Base-by-base conservation (phyloP, 2,329 filamentous ascomycete genomes). In the Cercospora beticola region DNA sequence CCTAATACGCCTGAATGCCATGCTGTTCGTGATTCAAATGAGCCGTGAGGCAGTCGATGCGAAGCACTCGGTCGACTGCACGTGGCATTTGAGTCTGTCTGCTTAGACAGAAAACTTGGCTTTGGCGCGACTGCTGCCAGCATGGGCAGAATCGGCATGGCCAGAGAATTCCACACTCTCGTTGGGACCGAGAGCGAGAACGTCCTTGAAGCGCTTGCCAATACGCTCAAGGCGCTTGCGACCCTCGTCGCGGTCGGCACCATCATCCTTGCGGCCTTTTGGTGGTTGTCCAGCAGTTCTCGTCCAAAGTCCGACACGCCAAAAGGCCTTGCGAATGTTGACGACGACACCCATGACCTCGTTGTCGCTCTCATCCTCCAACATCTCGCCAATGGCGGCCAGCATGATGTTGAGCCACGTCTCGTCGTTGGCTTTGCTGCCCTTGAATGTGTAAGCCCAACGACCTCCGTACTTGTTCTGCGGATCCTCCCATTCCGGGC, bases 381-480 rank as follows among this genome's bases (percentile, higher is more conserved):
- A 91, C 28, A 94, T 98, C 87, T 99, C 96, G 78, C 95, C 95
- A 74, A 99, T 98, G 66, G 94, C 95, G 33, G 92, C 89, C 76
- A 99, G 90, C 90, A 99, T 97, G 71, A 97, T 92, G 81, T 98
- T 92, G 69, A 99, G 89, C 95, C 95, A 99, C 81, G 97, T 96
- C 80, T 99, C 94, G 81, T 99, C 97, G 76, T 94, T 92, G 80
- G 97, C 88, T 74, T 86, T 88, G 88, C 97, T 97, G 76, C 97
- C 93, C 86, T 96, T 97, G 89, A 97, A 97, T 78, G 92, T 91
- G 84, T 96, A 98, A 28, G 94, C 94, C 95, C 95, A 99, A 84
- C 97, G 97, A 83, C 95, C 95, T 76, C 95, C 95, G 81, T 98
- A 93, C 88, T 98, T 99, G 86, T 99, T 99, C 85, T 98, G 93